Evolutionary conservation across 257 asterid species (phyloP).

Genomic region (Solanum pimpinellifolium): DNA sequence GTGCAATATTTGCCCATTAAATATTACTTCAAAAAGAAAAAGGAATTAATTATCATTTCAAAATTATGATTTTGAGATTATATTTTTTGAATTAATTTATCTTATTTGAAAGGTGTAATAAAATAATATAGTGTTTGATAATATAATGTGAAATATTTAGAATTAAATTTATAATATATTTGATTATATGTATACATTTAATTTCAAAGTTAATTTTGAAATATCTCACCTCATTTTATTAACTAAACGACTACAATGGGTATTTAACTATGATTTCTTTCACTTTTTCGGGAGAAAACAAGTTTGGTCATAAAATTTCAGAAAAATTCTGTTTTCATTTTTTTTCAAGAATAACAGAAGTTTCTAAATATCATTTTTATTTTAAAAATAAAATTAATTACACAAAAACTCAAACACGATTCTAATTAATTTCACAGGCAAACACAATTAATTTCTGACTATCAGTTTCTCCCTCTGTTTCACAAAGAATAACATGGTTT

Average conservation of each 20-base stretch:
- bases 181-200: background rate
- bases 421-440: no score
- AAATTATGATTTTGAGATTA: background rate
- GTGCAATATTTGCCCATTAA: conserved; percentile 17
- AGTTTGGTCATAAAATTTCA: no score
- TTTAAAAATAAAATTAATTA: no score
- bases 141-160: background rate
- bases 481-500: no score
- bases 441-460: no score
- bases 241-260: background rate
- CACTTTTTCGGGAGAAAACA: no score
- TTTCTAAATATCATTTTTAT: no score
- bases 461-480: no score
- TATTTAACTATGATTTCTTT: no score
- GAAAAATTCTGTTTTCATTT: no score
- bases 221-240: background rate
- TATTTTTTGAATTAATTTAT: background rate
- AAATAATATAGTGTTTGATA: background rate
- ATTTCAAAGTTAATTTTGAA: background rate
- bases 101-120: background rate
- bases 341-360: no score
- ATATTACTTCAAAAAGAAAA: background rate
- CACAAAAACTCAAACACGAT: no score
- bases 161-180: background rate
- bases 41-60: background rate